phyloP scores from a whole-genome alignment of 495 filamentous ascomycete genomes.

The Delitschia confertaspora region DNA sequence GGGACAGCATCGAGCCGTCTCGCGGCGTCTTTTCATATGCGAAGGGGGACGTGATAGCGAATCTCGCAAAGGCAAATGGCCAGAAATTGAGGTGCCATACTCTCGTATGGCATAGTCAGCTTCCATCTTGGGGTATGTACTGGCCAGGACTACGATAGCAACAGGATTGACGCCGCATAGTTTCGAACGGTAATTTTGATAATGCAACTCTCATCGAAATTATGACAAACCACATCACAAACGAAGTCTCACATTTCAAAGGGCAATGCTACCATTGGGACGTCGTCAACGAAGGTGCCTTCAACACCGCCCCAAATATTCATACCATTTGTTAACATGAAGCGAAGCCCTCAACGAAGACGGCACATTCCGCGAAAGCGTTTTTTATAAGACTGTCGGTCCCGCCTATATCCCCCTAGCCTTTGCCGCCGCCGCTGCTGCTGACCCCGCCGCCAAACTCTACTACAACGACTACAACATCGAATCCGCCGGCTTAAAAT shows the following conservation, averaged over 20 bases:
- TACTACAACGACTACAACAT: constrained; percentile 64
- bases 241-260: constrained; percentile 15
- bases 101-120: constrained; percentile 19
- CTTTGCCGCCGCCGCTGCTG: constrained; percentile 45
- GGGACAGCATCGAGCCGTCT: constrained; percentile 17
- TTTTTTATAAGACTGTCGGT: constrained; percentile 41
- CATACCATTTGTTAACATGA: too few species aligned
- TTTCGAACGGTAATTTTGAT: constrained; percentile 9
- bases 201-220: constrained; percentile 17
- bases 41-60: constrained; percentile 5
- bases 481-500: constrained; percentile 45
- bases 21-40: constrained; percentile 8
- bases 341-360: constrained; percentile 35
- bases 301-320: not conserved
- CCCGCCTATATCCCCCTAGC: constrained; percentile 40
- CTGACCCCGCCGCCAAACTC: constrained; percentile 51
- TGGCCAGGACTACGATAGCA: not conserved
- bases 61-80: constrained; percentile 10
- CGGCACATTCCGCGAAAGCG: constrained; percentile 38
- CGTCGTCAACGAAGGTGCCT: constrained; percentile 21
- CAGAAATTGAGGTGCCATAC: constrained; percentile 17
- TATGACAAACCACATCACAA: constrained; percentile 21
- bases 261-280: constrained; percentile 21
- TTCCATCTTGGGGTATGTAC: constrained; percentile 10
- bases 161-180: not conserved